Evolutionary conservation across 306 rosid species (phyloP), one percentile per base, ranked within the genome.

Genomic region (Dryas alaskensis): DNA sequence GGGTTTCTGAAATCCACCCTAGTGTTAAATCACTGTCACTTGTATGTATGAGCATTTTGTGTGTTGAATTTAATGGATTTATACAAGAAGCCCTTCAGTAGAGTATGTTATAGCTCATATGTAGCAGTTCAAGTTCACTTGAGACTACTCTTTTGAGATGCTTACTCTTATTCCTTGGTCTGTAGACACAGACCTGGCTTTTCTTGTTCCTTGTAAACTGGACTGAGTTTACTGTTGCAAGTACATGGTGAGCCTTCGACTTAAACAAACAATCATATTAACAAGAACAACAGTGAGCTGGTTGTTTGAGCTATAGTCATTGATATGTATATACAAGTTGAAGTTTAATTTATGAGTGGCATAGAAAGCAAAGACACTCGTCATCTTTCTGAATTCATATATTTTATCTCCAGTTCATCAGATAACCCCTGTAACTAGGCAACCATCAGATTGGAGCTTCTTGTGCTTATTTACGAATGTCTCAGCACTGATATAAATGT

Each of bases 161-260:
- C 48, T 42, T 40, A 42, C 66, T 22, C 22, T 22, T 22, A 22
- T 22, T 22, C 22, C 22, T 22, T 42, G 49, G 9, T 7, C 25
- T 8, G 50, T 17, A 44, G 55, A 65, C 55, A 11, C 70, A 22
- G 11, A 64, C 69, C 51, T 64, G 51, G 51, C 22, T 63, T 63
- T 63, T 63, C 60, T 54, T 2, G 16, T 19, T 64, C 31, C 27
- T 63, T 64, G 31, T 44, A 17, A 16, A 55, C 60, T 55, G 13
- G 31, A 65, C 37, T 65, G 70, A 65, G 39, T 27, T 65, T 4
- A 13, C 22, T 5, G 46, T n/a, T 63, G 50, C 49, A 40, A 45
- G 52, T 13, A 45, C 70, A 22, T 46, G 9, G 40, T 5, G 39
- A 10, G 27, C 54, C 31, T 7, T 44, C 4, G 40, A 62, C 19